Evolutionary conservation across 1,284 basidiomycete species (phyloP).

Genomic region (Porodaedalea pini): DNA sequence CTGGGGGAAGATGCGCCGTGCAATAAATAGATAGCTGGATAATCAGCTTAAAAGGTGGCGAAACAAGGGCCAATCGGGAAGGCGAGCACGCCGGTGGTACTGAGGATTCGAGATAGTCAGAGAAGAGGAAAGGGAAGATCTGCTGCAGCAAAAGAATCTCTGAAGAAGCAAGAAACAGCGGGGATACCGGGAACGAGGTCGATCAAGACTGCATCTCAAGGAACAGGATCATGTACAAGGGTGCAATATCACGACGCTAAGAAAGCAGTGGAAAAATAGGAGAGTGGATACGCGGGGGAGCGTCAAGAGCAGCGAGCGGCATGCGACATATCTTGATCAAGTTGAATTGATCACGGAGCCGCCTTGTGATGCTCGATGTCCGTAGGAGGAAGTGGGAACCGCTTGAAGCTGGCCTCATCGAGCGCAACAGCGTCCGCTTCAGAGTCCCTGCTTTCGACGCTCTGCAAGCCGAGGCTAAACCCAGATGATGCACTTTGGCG

Average conservation of each 20-base stretch:
- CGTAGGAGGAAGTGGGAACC: constrained; percentile 17
- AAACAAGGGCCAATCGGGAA: not conserved
- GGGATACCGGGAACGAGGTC: too few species aligned
- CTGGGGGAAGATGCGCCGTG: not conserved
- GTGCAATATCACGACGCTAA: too few species aligned
- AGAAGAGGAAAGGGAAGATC: too few species aligned
- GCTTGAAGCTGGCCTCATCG: constrained; percentile 10
- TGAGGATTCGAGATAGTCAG: too few species aligned
- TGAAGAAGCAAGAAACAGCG: too few species aligned
- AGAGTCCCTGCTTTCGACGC: constrained; percentile 6
- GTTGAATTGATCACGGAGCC: not conserved
- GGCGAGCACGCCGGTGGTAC: not conserved
- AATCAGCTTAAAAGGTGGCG: too few species aligned
- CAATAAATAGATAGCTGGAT: constrained; percentile 3
- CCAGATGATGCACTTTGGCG: constrained; percentile 6
- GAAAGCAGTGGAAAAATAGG: too few species aligned
- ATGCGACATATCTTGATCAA: not conserved
- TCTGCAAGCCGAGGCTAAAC: constrained; percentile 1
- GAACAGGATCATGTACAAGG: too few species aligned
- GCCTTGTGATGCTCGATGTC: constrained; percentile 13
- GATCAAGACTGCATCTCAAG: too few species aligned
- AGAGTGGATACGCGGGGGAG: too few species aligned
- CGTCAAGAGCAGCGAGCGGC: not conserved
- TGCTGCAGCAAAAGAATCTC: too few species aligned
- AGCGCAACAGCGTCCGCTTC: constrained; percentile 1